A percentile compares a stretch with the other conserved stretches of the same genome.
Evolutionary conservation across 345 rosid genomes (phyloP).

Genomic region (Alliaria petiolata): DNA sequence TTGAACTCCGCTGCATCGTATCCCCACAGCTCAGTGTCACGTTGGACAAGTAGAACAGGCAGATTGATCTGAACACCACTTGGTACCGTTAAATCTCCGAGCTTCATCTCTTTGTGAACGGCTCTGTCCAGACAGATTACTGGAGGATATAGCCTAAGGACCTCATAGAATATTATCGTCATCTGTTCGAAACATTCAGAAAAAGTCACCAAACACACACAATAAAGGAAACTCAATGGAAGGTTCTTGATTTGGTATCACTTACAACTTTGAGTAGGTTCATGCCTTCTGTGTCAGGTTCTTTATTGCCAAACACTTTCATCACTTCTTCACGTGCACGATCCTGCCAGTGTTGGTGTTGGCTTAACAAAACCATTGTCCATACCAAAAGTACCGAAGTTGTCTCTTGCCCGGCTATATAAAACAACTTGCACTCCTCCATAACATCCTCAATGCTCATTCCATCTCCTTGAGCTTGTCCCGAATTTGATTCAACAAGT

Average conservation of each 20-base stretch:
- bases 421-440: constrained; percentile 45
- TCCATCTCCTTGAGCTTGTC: constrained; percentile 28
- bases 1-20: constrained; percentile 52
- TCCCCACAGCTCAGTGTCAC: constrained; percentile 42
- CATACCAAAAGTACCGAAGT: constrained; percentile 32
- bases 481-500: constrained; percentile 44
- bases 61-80: constrained; percentile 25
- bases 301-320: constrained; percentile 37
- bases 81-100: constrained; percentile 38
- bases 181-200: background rate
- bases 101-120: constrained; percentile 30
- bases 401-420: constrained; percentile 14
- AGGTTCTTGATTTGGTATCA: background rate
- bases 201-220: background rate
- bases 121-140: too few species aligned
- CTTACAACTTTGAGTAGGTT: constrained; percentile 44
- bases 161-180: too few species aligned
- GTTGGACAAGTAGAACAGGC: constrained; percentile 34
- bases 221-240: background rate
- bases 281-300: constrained; percentile 23
- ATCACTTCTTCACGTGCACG: constrained; percentile 51
- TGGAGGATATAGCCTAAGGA: too few species aligned
- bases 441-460: constrained; percentile 46
- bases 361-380: constrained; percentile 47
- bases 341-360: constrained; percentile 53